A percentile compares a stretch with the other conserved stretches of the same genome.
These are phyloP conservation scores for Cercospora beticola DNA, from an alignment of 2,329 filamentous ascomycete species.

Conservation along the genomic window DNA sequence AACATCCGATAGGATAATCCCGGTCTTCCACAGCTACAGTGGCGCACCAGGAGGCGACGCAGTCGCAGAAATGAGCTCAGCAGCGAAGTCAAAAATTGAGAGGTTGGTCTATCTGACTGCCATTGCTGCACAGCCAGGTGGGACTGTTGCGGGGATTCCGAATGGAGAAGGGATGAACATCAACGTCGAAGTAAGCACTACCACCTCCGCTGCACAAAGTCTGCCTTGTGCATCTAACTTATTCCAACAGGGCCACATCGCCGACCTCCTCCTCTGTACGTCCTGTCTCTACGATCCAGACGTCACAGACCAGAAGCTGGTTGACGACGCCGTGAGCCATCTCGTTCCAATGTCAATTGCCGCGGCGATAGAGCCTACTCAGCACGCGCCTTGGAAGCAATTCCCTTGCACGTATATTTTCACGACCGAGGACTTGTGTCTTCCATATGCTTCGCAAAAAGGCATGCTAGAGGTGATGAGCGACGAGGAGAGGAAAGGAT, in stretches of 20 bases:
- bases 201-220: no score
- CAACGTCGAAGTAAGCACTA: neutral
- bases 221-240: no score
- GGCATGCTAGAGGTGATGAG: neutral
- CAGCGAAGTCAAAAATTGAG: slow-evolving; percentile 17
- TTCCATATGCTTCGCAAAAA: neutral
- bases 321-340: neutral
- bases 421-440: neutral
- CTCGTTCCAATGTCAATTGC: neutral
- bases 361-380: neutral
- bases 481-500: neutral
- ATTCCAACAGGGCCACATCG: neutral
- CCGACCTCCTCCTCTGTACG: neutral
- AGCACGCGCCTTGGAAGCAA: neutral
- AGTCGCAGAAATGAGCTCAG: slow-evolving; percentile 15
- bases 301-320: neutral
- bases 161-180: neutral
- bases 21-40: slow-evolving; percentile 26
- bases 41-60: slow-evolving; percentile 25
- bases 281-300: neutral
- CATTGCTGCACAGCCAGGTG: neutral
- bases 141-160: neutral
- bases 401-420: neutral
- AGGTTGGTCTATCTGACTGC: neutral
- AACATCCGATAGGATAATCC: slow-evolving; percentile 17